Evolutionary conservation across 495 filamentous ascomycete genomes (phyloP), one percentile per base, ranked within the genome.

Genomic region (Hypoxylon intermedium): DNA sequence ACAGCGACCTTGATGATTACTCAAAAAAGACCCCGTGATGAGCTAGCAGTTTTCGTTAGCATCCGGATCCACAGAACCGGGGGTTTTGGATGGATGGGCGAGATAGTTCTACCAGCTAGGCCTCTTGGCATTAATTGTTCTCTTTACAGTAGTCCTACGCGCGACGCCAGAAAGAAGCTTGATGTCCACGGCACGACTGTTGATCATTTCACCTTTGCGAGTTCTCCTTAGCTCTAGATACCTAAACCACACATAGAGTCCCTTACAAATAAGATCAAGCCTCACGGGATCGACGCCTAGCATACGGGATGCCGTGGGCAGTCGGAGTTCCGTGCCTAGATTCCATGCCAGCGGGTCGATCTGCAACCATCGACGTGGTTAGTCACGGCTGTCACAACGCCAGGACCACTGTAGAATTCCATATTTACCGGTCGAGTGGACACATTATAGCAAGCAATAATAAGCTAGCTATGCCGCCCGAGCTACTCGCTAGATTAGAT

Each of bases 101-200:
- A 58, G 38, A 59, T 30, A 45, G 30, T 31, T 59, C 37, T 44
- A 19, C 36, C 44, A 44, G 55, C 44, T 54, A 52, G 49, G 20
- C 49, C 16, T 42, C 61, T 65, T 65, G 55, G 61, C 62, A 60
- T 60, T 51, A 60, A 52, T 60, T 60, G 23, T 52, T 53, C 53
- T 9, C 24, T 50, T 52, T 9, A 28, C 21, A 30, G 51, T 60
- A 57, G 38, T 48, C 16, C 16, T 47, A 53, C 24, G 26, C 45
- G 23, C 46, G 28, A 58, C 33, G 40, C 47, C 46, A 33, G 7
- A 4, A 49, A 30, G n/a, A 19, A 48, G 47, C 46, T 41, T 52
- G 42, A 36, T 49, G 42, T 48, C 34, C 51, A 57, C 26, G 46
- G 24, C 19, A 31, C 45, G 40, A 41, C 1, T 30, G 55, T 59